Conservation (phyloP, 1,139 yeast species). For the Geotrichum aggregatum region DNA sequence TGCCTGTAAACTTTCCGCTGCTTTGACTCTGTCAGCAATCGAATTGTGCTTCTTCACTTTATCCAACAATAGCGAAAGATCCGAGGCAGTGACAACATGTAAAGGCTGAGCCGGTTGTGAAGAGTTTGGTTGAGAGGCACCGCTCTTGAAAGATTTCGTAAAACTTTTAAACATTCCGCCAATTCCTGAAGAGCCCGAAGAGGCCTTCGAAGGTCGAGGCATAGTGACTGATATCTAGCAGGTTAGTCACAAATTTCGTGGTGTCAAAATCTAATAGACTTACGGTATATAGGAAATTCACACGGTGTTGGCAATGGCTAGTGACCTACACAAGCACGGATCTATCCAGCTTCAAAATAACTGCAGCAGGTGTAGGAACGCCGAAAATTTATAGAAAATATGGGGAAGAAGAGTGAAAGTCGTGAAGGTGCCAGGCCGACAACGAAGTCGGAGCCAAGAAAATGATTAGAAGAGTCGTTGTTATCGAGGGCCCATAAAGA, state of each 20-base stretch:
- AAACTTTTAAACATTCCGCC: constrained; percentile 29
- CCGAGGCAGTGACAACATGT: constrained; percentile 58
- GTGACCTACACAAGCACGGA: too few species aligned
- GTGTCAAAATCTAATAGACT: too few species aligned
- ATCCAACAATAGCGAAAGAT: constrained; percentile 46
- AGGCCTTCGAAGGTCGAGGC: constrained; percentile 1
- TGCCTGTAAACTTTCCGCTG: constrained; percentile 51
- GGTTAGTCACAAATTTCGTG: too few species aligned
- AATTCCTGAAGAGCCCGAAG: constrained; percentile 14
- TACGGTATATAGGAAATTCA: too few species aligned
- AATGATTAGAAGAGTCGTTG: too few species aligned
- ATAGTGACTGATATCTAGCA: neutral
- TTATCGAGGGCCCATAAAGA: neutral
- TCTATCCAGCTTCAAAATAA: too few species aligned
- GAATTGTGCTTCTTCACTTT: constrained; percentile 42
- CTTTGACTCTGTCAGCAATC: constrained; percentile 47
- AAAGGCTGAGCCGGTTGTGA: constrained; percentile 46
- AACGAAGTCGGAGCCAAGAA: too few species aligned
- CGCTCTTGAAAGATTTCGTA: constrained; percentile 49
- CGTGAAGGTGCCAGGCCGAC: too few species aligned
- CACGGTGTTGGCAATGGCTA: too few species aligned
- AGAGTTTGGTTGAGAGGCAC: constrained; percentile 32
- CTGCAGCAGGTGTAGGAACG: too few species aligned
- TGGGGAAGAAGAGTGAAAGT: too few species aligned
- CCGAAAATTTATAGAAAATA: too few species aligned